These are phyloP conservation scores for Coprinopsis sp. DNA, from an alignment of 768 basidiomycete genomes.

Conservation along the genomic window DNA sequence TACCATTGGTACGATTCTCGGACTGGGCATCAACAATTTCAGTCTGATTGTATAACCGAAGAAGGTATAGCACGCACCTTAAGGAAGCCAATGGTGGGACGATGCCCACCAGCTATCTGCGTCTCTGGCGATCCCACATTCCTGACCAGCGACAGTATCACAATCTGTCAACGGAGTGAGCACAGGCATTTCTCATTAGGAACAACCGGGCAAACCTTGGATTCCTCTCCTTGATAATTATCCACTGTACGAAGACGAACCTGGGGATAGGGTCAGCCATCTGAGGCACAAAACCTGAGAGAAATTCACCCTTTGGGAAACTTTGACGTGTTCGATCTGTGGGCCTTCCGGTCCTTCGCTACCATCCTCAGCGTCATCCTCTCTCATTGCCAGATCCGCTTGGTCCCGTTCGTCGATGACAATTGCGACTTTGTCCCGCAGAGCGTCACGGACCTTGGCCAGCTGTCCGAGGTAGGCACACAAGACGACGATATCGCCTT, in stretches of 20 bases:
- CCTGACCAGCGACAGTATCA: slow-evolving; percentile 71
- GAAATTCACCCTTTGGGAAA: slow-evolving; percentile 47
- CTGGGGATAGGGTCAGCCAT: slow-evolving; percentile 25
- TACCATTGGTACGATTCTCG: slow-evolving; percentile 51
- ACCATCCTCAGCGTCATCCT: slow-evolving; percentile 34
- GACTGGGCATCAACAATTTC: slow-evolving; percentile 32
- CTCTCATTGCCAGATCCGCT: slow-evolving; percentile 51
- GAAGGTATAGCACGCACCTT: slow-evolving; percentile 40
- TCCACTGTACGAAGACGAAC: slow-evolving; percentile 71
- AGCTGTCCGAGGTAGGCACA: slow-evolving; percentile 46
- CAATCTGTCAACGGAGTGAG: slow-evolving; percentile 35
- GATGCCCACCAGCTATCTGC: slow-evolving; percentile 27
- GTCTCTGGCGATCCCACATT: slow-evolving; percentile 47
- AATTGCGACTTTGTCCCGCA: slow-evolving; percentile 47
- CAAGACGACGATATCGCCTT: slow-evolving; percentile 44
- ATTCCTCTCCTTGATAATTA: slow-evolving; percentile 76
- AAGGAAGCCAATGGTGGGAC: slow-evolving; percentile 62
- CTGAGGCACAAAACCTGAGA: not conserved
- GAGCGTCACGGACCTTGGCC: slow-evolving; percentile 34
- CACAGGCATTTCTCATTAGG: not conserved
- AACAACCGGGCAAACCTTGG: slow-evolving; percentile 34
- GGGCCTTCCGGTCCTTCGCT: slow-evolving; percentile 15
- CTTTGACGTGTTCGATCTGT: slow-evolving; percentile 42
- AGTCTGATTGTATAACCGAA: not conserved
- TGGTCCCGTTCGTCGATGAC: slow-evolving; percentile 69